Conservation (phyloP, 2,329 filamentous ascomycete species). For the Sordariomycetes sp. region DNA sequence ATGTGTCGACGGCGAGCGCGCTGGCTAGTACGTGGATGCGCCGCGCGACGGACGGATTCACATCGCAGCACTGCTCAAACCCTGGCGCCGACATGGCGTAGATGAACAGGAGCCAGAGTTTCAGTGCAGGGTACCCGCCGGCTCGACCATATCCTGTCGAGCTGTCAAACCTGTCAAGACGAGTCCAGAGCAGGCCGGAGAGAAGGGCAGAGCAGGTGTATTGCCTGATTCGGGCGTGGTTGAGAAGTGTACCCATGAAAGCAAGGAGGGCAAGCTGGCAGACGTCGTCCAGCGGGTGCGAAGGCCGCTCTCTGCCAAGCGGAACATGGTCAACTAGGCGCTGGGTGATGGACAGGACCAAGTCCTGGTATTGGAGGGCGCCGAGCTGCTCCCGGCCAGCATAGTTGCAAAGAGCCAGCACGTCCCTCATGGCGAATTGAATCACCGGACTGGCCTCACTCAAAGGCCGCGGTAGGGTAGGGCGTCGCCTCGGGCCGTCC, state of each 20-base stretch:
- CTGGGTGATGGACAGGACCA: constrained; percentile 14
- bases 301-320: not conserved
- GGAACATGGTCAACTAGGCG: constrained; percentile 12
- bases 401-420: not conserved
- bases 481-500: not conserved
- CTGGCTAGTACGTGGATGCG: not conserved
- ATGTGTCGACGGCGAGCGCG: constrained; percentile 2
- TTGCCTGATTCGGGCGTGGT: constrained; percentile 3
- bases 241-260: constrained; percentile 14
- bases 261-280: constrained; percentile 15
- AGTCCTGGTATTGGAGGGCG: constrained; percentile 14
- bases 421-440: not conserved
- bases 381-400: constrained; percentile 6
- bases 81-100: not conserved
- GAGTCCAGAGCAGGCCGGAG: not conserved
- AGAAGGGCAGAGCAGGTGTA: constrained; percentile 7
- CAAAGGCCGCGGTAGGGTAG: not conserved
- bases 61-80: not conserved
- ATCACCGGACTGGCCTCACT: not conserved
- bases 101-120: constrained; percentile 6
- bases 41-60: constrained; percentile 3
- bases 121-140: not conserved
- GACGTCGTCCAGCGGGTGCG: constrained; percentile 8
- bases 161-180: constrained; percentile 6
- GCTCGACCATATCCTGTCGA: not conserved